Evolutionary conservation across 345 rosid genomes (phyloP).

Genomic region (Citrus glauca): DNA sequence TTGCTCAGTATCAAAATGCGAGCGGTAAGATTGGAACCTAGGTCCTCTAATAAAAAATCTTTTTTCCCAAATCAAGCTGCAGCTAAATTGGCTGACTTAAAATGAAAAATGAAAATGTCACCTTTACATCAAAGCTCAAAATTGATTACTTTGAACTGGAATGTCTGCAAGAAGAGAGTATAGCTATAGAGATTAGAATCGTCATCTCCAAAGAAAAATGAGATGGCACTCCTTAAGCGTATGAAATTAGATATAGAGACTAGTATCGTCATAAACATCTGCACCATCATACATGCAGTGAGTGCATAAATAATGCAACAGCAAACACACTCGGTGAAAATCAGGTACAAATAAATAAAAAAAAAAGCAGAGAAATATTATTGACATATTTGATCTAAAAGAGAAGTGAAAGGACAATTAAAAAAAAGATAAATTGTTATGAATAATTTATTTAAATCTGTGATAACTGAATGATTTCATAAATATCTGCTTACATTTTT

Average conservation of each 20-base stretch:
- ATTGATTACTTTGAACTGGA: not conserved
- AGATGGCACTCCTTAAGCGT: not conserved
- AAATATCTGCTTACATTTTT: constrained; percentile 43
- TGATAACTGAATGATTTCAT: too few species aligned
- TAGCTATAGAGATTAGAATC: not conserved
- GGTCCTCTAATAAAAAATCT: not conserved
- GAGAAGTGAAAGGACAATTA: not conserved
- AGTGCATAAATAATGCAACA: not conserved
- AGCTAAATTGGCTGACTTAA: not conserved
- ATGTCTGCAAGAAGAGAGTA: not conserved
- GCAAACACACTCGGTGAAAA: not conserved
- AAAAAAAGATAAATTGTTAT: not conserved
- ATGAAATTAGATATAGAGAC: not conserved
- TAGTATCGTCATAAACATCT: constrained; percentile 57
- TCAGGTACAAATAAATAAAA: not conserved
- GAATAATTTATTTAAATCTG: not conserved
- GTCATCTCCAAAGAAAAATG: not conserved
- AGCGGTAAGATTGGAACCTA: not conserved
- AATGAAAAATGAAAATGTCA: not conserved
- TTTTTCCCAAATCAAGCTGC: not conserved
- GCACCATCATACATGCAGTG: constrained; percentile 3
- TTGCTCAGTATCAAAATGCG: not conserved
- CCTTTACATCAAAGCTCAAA: not conserved
- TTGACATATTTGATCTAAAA: not conserved
- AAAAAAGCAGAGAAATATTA: not conserved